Evolutionary conservation across 371 early-diverging fungal species (phyloP).

Genomic region (Zychaea mexicana): DNA sequence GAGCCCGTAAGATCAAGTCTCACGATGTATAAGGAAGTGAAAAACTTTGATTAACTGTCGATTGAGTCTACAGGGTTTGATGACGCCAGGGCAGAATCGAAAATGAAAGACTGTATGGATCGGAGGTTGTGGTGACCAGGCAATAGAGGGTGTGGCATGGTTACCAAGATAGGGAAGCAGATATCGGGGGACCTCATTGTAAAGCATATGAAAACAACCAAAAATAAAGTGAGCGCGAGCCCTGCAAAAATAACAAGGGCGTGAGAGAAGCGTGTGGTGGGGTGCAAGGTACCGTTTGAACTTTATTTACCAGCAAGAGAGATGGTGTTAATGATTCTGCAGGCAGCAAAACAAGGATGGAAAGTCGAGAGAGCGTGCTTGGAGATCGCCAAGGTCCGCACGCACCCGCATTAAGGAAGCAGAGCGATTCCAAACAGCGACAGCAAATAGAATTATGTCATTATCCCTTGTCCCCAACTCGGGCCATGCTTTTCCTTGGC

Average conservation of each 20-base stretch:
- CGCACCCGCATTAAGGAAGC: background rate
- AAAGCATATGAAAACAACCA: background rate
- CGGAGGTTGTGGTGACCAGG: background rate
- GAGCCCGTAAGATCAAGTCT: no score
- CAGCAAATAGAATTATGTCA: slow-evolving; percentile 6
- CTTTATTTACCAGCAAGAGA: background rate
- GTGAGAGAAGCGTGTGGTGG: no score
- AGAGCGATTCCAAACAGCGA: background rate
- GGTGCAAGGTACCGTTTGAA: no score
- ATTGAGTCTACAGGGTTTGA: no score
- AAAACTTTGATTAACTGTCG: background rate
- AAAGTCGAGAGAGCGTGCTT: background rate
- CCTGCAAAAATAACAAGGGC: no score
- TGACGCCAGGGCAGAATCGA: background rate
- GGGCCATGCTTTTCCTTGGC: background rate
- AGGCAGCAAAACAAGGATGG: background rate
- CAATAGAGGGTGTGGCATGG: background rate
- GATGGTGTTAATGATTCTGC: background rate
- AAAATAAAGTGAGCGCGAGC: background rate
- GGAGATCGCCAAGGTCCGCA: background rate
- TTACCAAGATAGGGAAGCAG: slow-evolving; percentile 10
- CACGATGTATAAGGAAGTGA: no score
- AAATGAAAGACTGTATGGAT: no score
- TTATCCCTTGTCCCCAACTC: background rate
- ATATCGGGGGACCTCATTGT: slow-evolving; percentile 5